These are phyloP conservation scores for Cryptococcus hybrid DNA, from an alignment of 1,284 basidiomycete species.

Conservation along the genomic window DNA sequence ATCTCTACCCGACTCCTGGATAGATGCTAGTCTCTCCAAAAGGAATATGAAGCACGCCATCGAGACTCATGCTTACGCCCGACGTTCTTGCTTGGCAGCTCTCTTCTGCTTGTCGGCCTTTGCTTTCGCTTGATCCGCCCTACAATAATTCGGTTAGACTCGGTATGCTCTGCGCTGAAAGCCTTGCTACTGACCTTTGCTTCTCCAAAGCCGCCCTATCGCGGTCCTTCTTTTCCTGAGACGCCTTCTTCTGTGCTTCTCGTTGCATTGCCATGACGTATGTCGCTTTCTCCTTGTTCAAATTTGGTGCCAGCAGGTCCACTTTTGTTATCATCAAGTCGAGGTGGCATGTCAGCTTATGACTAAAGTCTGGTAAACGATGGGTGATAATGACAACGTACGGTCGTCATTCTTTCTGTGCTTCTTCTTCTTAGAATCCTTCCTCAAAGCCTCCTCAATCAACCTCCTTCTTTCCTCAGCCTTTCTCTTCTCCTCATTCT, in stretches of 20 bases:
- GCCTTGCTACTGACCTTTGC: constrained; percentile 36
- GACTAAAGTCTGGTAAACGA: neutral
- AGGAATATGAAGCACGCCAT: no score
- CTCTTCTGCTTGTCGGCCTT: constrained; percentile 51
- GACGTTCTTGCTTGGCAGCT: constrained; percentile 46
- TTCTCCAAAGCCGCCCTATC: constrained; percentile 49
- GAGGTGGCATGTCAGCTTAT: neutral
- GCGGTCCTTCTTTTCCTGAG: constrained; percentile 36
- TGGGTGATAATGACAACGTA: constrained; percentile 13
- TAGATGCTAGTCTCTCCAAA: no score
- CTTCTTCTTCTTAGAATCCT: constrained; percentile 46
- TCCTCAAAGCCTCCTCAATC: constrained; percentile 41
- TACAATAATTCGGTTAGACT: constrained; percentile 6
- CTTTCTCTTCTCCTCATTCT: constrained; percentile 37
- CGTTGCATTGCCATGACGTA: constrained; percentile 37
- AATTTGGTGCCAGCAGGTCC: constrained; percentile 45
- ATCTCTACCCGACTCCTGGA: no score
- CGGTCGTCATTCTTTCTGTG: constrained; percentile 43
- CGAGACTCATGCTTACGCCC: constrained; percentile 21
- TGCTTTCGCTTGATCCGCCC: constrained; percentile 46
- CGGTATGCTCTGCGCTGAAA: neutral
- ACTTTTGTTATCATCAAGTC: constrained; percentile 20
- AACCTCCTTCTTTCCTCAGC: constrained; percentile 40
- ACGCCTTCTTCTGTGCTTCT: constrained; percentile 37
- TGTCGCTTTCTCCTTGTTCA: constrained; percentile 47